Evolutionary conservation across 441 rosid species (phyloP), one percentile per base, ranked within the genome.

Genomic region (Aquilaria agallochum): DNA sequence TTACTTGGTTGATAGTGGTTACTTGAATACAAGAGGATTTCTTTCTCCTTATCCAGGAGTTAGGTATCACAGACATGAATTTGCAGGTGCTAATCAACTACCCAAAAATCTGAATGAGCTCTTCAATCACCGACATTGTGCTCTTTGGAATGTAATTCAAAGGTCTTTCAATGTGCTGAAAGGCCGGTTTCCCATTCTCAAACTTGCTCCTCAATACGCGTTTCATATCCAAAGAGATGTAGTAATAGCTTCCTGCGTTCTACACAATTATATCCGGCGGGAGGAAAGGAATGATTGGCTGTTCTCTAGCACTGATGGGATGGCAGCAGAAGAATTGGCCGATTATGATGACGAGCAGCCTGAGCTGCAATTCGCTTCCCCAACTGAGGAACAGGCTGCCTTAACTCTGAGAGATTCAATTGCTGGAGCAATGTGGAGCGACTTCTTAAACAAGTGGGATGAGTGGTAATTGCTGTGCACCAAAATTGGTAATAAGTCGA

Each of bases 161-260:
- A 77, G 64, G 75, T 81, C 81, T 54, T 77, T 89, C 44, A 62
- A 72, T 59, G 79, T 84, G 64, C 74, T 92, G 74, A 89, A 78
- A 71, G 67, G 83, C 31, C 77, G 96, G 55, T 92, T 92, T 73
- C 95, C 96, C 5, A 87, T 91, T 56, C 85, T 85, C 64, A 89
- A 81, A 77, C 83, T 88, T 2, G 86, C 91, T 9, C 82, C 96
- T n/a, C 95, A 79, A 50, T 87, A 92, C 63, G 86, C 84, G 20
- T 87, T 89, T 61, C 80, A 82, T 53, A 74, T 92, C 58, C 96
- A 92, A 76, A 87, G 98, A 78, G 98, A 92, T 74, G 76, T 86
- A 60, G 96, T 92, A 58, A 85, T 92, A 61, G 95, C 87, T 46
- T 80, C 95, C 0, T 85, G 96, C 59, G 88, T 84, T 62, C 68